Evolutionary conservation across 1,284 basidiomycete genomes (phyloP).

Genomic region (Leccinum pallidistipes): DNA sequence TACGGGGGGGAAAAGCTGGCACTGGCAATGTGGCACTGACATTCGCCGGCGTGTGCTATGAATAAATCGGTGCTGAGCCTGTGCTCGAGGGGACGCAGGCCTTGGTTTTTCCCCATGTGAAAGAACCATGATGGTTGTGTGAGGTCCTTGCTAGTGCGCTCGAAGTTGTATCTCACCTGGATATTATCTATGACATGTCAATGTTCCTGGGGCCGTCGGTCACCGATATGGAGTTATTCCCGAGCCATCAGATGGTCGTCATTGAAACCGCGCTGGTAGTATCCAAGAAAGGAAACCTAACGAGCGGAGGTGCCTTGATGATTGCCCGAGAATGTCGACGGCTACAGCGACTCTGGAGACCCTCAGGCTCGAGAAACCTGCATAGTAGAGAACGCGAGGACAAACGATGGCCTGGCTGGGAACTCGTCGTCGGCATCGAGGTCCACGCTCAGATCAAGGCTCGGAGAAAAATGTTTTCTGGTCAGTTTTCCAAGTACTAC

Average conservation of each 20-base stretch:
- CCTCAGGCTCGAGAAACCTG: background rate
- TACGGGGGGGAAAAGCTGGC: background rate
- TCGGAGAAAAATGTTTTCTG: conserved; percentile 87
- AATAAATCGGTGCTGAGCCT: background rate
- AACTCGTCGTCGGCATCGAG: conserved; percentile 91
- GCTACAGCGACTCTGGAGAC: conserved; percentile 17
- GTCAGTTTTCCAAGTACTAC: conserved; percentile 43
- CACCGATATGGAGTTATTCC: background rate
- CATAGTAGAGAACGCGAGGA: conserved; percentile 34
- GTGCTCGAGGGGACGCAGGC: background rate
- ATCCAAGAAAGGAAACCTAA: conserved; percentile 21
- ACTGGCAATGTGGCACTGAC: background rate
- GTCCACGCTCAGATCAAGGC: conserved; percentile 94
- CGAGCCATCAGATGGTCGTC: background rate
- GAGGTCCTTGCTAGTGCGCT: no score
- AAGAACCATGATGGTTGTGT: no score
- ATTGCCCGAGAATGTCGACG: conserved; percentile 18
- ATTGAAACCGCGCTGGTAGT: background rate
- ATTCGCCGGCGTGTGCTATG: background rate
- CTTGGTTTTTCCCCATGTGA: no score
- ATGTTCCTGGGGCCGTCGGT: background rate
- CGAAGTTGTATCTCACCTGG: no score
- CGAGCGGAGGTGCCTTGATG: conserved; percentile 17
- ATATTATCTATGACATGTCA: background rate
- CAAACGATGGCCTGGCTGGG: conserved; percentile 65